These are phyloP conservation scores for Aquilaria yunnanensis DNA, from an alignment of 345 rosid genomes.

Conservation along the genomic window DNA sequence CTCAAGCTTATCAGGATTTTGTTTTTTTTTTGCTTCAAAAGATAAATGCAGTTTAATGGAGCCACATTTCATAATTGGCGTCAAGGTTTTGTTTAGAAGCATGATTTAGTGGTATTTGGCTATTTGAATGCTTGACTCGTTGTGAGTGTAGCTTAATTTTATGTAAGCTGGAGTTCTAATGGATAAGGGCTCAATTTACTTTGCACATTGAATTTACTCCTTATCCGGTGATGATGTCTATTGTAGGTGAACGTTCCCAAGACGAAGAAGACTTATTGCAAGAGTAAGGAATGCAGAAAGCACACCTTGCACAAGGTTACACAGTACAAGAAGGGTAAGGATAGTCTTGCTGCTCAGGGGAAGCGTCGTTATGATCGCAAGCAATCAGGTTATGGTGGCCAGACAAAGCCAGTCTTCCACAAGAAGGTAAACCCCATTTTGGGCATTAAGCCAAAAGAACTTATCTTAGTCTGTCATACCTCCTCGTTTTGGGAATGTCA, in stretches of 20 bases:
- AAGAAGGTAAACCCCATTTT: slow-evolving; percentile 49
- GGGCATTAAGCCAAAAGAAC: background rate
- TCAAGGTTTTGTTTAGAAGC: no score
- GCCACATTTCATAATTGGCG: no score
- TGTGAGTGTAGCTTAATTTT: no score
- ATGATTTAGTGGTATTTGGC: no score
- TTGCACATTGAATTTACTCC: no score
- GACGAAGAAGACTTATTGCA: slow-evolving; percentile 80
- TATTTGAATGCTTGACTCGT: no score
- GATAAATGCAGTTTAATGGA: no score
- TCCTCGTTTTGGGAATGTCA: background rate
- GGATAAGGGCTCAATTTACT: no score
- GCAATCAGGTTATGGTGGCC: slow-evolving; percentile 89
- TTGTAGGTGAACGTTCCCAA: slow-evolving; percentile 79
- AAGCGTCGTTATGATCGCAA: slow-evolving; percentile 86
- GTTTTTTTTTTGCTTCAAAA: no score
- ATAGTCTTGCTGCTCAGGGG: slow-evolving; percentile 82
- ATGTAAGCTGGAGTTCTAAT: no score
- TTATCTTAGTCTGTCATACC: background rate
- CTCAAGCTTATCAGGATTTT: no score
- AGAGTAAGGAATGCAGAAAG: slow-evolving; percentile 83
- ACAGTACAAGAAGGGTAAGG: slow-evolving; percentile 87
- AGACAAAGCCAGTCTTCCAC: slow-evolving; percentile 89
- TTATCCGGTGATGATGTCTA: background rate
- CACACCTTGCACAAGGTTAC: slow-evolving; percentile 92